Base-by-base conservation (phyloP, 2,329 filamentous ascomycete genomes). In the Cladosporium sp. region DNA sequence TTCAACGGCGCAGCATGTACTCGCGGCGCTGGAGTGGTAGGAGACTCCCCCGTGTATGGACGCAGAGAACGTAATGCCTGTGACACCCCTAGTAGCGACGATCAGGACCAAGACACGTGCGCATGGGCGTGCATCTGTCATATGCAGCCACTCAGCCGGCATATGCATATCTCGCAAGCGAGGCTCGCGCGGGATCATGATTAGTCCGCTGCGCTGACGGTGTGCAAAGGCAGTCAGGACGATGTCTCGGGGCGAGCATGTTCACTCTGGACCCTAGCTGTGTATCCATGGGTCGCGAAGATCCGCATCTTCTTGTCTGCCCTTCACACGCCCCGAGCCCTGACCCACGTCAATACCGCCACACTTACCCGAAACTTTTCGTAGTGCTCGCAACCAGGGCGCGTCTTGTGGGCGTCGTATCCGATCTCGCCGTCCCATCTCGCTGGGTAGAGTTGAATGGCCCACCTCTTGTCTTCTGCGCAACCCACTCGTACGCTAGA, bases 1-100 rank as follows among this genome's bases (percentile, higher is more conserved):
- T 54, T 54, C 51, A 45, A 54, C 51, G 32, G 47, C n/a, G n/a
- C 25, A 40, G 34, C 13, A 52, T 39, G 42, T n/a, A 15, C 22
- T 45, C 42, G 42, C n/a, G n/a, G n/a, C n/a, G n/a, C n/a, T n/a
- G n/a, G n/a, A n/a, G n/a, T n/a, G n/a, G n/a, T n/a, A n/a, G n/a
- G n/a, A n/a, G n/a, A n/a, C n/a, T n/a, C n/a, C n/a, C n/a, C n/a
- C n/a, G n/a, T n/a, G n/a, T n/a, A n/a, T n/a, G n/a, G n/a, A n/a
- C n/a, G n/a, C n/a, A n/a, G n/a, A n/a, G n/a, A n/a, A n/a, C n/a
- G n/a, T n/a, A n/a, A n/a, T n/a, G n/a, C n/a, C n/a, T n/a, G n/a
- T n/a, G n/a, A n/a, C n/a, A n/a, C n/a, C n/a, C n/a, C n/a, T n/a
- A n/a, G n/a, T n/a, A n/a, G n/a, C n/a, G n/a, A n/a, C n/a, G n/a